Conservation (phyloP, 257 asterid genomes). For the Solanum chmielewskii region DNA sequence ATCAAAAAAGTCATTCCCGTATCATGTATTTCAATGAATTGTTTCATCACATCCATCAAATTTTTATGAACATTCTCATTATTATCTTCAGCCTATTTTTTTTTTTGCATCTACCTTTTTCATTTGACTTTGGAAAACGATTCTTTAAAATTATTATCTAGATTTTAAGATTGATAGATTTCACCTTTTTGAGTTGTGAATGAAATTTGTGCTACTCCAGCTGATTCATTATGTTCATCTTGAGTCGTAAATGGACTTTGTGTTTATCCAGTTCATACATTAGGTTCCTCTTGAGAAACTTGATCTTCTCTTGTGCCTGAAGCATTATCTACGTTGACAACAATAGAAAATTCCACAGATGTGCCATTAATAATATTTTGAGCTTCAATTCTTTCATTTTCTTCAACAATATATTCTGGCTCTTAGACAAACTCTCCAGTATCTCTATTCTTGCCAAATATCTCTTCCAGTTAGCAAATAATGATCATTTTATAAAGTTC, state of each 20-base stretch:
- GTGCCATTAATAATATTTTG: neutral
- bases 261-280: neutral
- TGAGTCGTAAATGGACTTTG: neutral
- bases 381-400: neutral
- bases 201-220: neutral
- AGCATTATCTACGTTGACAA: neutral
- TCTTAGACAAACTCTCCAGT: neutral
- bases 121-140: neutral
- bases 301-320: neutral
- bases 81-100: neutral
- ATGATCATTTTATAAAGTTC: neutral
- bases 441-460: neutral
- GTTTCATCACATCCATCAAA: neutral
- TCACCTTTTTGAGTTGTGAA: neutral
- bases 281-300: neutral
- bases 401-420: neutral
- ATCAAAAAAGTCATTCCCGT: neutral
- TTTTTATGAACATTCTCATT: neutral
- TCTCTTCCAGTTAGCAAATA: neutral
- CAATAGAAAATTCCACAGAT: neutral
- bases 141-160: neutral
- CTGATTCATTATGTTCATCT: neutral
- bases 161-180: neutral
- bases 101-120: neutral
- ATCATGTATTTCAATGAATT: neutral